phyloP scores from a whole-genome alignment of 78 protist species.

The Dictyostelium intermedium region DNA sequence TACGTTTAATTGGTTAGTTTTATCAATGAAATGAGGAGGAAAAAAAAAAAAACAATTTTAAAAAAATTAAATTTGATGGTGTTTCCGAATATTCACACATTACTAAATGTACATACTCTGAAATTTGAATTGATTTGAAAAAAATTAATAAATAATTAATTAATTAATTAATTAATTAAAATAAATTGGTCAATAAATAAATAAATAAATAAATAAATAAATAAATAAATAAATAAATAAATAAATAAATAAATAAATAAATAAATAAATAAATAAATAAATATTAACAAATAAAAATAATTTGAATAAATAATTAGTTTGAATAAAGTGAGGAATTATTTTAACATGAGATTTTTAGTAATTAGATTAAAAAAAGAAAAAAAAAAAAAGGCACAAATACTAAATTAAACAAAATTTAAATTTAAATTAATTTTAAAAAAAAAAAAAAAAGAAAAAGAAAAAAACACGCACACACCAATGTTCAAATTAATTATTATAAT shows the following conservation, averaged over 20 bases:
- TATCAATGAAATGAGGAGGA: not conserved
- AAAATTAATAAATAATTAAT: no score
- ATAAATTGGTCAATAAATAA: no score
- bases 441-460: not conserved
- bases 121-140: not conserved
- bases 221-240: not conserved
- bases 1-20: not conserved
- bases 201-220: not conserved
- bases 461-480: not conserved
- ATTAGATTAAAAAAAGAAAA: not conserved
- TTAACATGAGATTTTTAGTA: slow-evolving; percentile 13
- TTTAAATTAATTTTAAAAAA: not conserved
- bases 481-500: slow-evolving; percentile 5
- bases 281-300: not conserved
- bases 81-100: not conserved
- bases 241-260: not conserved
- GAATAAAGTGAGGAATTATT: not conserved
- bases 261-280: not conserved
- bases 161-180: no score
- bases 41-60: not conserved
- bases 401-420: not conserved
- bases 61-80: not conserved
- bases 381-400: not conserved
- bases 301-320: not conserved
- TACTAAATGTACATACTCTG: not conserved